A percentile compares a stretch with the other conserved stretches of the same genome.
phyloP scores from a whole-genome alignment of 306 rosid genomes.

The Dryas alaskensis region DNA sequence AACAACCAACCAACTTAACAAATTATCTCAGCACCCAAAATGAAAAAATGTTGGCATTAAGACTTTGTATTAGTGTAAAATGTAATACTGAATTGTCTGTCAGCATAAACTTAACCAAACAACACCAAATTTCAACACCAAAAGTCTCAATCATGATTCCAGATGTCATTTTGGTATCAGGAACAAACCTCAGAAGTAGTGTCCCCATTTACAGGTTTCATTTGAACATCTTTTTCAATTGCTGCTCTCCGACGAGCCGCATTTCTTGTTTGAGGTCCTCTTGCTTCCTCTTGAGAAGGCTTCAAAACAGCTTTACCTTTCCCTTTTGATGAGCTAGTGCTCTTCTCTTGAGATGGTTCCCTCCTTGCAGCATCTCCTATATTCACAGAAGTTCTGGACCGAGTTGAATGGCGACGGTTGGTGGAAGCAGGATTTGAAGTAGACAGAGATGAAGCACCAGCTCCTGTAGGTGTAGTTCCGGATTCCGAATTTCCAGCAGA shows the following conservation, averaged over 20 bases:
- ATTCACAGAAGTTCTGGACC: slow-evolving; percentile 80
- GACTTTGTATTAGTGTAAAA: not conserved
- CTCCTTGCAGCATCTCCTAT: slow-evolving; percentile 64
- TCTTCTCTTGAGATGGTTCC: slow-evolving; percentile 71
- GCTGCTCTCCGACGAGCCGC: slow-evolving; percentile 84
- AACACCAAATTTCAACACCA: not conserved
- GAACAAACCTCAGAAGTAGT: slow-evolving; percentile 93
- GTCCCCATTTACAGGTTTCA: slow-evolving; percentile 74
- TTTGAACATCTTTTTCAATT: slow-evolving; percentile 74
- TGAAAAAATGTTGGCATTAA: not conserved
- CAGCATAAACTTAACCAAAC: not conserved
- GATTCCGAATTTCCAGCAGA: slow-evolving; percentile 81
- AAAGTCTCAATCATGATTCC: not conserved
- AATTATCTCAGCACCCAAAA: not conserved
- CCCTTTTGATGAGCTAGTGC: slow-evolving; percentile 77
- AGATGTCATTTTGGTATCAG: not conserved
- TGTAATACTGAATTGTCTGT: not conserved
- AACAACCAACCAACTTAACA: not conserved
- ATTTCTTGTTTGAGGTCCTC: slow-evolving; percentile 94
- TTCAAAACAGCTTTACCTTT: slow-evolving; percentile 95
- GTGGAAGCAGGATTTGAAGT: slow-evolving; percentile 58
- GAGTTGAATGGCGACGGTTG: slow-evolving; percentile 76
- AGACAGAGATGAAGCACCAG: slow-evolving; percentile 70
- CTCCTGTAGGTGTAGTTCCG: slow-evolving; percentile 66
- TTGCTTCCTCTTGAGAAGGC: slow-evolving; percentile 77